These are phyloP conservation scores for Oryza rufipogon DNA, from an alignment of 176 grass and related monocot species.

Conservation along the genomic window DNA sequence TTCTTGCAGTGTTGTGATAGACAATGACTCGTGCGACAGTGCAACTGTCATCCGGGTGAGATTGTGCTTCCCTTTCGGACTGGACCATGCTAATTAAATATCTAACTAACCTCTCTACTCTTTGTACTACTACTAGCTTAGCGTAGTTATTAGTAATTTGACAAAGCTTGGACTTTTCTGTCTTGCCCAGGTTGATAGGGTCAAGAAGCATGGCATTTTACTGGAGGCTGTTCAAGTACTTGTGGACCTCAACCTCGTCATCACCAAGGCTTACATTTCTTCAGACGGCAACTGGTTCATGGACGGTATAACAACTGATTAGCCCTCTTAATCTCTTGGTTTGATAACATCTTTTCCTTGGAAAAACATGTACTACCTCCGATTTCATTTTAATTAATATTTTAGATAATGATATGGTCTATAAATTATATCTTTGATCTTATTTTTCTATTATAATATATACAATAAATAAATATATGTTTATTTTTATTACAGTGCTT, in stretches of 20 bases:
- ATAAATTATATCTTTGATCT: too few species aligned
- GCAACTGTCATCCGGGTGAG: conserved; percentile 58
- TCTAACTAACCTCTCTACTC: background rate
- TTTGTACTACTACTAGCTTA: background rate
- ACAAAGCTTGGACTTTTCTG: background rate
- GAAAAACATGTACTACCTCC: background rate
- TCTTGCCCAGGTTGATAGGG: conserved; percentile 45
- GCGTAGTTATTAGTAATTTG: background rate
- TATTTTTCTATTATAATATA: too few species aligned
- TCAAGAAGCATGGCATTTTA: conserved; percentile 54
- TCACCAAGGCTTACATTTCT: conserved; percentile 61
- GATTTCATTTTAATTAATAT: too few species aligned
- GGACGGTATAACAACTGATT: conserved; percentile 33
- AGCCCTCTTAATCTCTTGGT: background rate
- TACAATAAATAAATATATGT: too few species aligned
- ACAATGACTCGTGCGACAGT: conserved; percentile 54
- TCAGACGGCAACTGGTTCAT: conserved; percentile 66
- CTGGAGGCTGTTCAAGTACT: conserved; percentile 57
- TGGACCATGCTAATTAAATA: background rate
- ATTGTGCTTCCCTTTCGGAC: conserved; percentile 5
- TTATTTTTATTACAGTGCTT: too few species aligned
- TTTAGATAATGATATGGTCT: too few species aligned
- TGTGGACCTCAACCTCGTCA: conserved; percentile 53
- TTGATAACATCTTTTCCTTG: background rate
- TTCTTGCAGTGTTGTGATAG: conserved; percentile 55